phyloP scores from a whole-genome alignment of 2,329 filamentous ascomycete species.

The Arachnomyces sp. region DNA sequence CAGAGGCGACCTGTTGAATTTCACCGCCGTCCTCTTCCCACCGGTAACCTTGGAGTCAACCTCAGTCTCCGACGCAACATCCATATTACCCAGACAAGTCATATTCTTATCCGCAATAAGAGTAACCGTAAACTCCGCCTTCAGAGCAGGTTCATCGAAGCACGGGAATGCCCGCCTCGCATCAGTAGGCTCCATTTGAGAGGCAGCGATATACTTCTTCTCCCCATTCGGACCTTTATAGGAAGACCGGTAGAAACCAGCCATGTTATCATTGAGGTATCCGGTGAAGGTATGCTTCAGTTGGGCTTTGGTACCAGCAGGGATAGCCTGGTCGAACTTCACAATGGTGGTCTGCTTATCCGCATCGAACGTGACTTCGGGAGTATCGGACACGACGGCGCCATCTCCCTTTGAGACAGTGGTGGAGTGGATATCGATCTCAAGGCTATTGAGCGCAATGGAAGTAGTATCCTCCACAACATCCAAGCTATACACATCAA shows the following conservation, averaged over 20 bases:
- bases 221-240: constrained; percentile 78
- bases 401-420: constrained; percentile 57
- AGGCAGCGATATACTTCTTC: constrained; percentile 75
- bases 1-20: constrained; percentile 81
- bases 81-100: constrained; percentile 96
- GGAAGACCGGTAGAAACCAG: constrained; percentile 91
- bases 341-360: constrained; percentile 75
- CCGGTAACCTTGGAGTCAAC: constrained; percentile 57
- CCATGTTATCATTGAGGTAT: constrained; percentile 86
- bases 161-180: constrained; percentile 88
- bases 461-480: constrained; percentile 76
- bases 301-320: constrained; percentile 69
- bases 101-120: constrained; percentile 82
- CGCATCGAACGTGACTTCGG: constrained; percentile 65
- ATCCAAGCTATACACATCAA: constrained; percentile 51
- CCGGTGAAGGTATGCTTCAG: constrained; percentile 73
- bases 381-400: constrained; percentile 52
- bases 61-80: constrained; percentile 72
- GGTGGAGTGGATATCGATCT: constrained; percentile 72
- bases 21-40: constrained; percentile 72
- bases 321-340: constrained; percentile 64
- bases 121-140: constrained; percentile 86
- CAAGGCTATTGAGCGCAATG: constrained; percentile 79
- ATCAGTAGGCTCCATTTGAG: constrained; percentile 96
- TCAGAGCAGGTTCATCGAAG: constrained; percentile 91